Evolutionary conservation across 352 stramenopile species (phyloP), one percentile per base, ranked within the genome.

Genomic region (Pythium oligandrum): DNA sequence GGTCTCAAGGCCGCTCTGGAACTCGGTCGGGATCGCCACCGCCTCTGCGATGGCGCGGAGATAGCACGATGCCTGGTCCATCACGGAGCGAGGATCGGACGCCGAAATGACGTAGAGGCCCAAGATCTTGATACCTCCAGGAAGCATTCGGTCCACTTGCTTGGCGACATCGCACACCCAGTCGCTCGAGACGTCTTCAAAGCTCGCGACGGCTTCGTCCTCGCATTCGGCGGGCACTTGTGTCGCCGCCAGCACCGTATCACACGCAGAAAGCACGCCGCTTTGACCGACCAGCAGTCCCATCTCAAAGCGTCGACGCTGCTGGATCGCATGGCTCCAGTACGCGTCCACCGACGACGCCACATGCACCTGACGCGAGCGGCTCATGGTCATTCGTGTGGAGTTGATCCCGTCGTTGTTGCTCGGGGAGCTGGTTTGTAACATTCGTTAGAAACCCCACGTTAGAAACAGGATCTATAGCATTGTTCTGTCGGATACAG

Each of bases 111-210:
- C 73, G 55, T 85, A 90, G 6, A 90, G 55, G 2, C 80, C 80
- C 7, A 82, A 5, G 30, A 90, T 57, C 2, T 39, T 47, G 34
- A 88, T 59, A 17, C 80, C 80, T 4, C 80, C 80, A 1, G 80
- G 77, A 3, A 90, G 60, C 43, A 90, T 44, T 32, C 71, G 75
- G 31, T 88, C 75, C n/a, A 88, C 55, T 49, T 90, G 80, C 53
- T 80, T 73, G 38, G 77, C 68, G 60, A 81, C 71, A 44, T 87
- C 75, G 55, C 78, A 60, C 44, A 82, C 61, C 80, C 80, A 90
- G 8, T 88, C 77, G 26, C 71, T 61, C 9, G 77, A 86, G 39
- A 90, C 58, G 47, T 88, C 75, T 5, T 61, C 62, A 39, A 87
- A 73, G 51, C 59, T 12, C 38, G 12, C 38, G 38, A 12, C 7